A percentile compares a stretch with the other conserved stretches of the same genome.
phyloP scores from a whole-genome alignment of 352 stramenopile species.

The Phytophthora sp. region DNA sequence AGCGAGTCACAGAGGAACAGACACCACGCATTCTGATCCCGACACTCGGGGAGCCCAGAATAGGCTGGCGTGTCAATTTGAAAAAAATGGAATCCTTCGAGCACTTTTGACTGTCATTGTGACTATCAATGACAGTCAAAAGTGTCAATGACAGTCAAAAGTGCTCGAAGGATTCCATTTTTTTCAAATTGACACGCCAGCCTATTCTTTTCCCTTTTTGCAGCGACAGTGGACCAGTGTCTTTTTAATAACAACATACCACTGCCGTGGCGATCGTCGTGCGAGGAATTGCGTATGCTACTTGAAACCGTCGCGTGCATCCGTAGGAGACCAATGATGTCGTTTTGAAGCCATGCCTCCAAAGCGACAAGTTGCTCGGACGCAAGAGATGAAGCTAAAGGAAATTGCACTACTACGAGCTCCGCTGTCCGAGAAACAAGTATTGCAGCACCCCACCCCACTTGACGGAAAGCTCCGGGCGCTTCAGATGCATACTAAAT shows the following conservation, averaged over 20 bases:
- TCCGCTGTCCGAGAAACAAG: slow-evolving; percentile 20
- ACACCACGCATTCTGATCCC: slow-evolving; percentile 17
- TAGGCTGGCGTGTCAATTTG: slow-evolving; percentile 24
- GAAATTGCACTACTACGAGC: neutral
- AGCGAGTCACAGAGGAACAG: slow-evolving; percentile 1
- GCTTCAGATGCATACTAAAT: slow-evolving; percentile 9
- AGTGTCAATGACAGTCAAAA: no score
- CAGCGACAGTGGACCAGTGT: no score
- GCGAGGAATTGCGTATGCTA: neutral
- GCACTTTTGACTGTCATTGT: no score
- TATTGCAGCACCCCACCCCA: no score
- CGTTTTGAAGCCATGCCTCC: slow-evolving; percentile 19
- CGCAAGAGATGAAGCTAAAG: slow-evolving; percentile 3
- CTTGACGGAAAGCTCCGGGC: slow-evolving; percentile 6
- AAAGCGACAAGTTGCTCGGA: slow-evolving; percentile 23
- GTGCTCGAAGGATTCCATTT: no score
- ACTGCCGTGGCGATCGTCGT: neutral
- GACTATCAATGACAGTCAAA: no score
- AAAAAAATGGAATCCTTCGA: no score
- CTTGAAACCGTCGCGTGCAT: no score
- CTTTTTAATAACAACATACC: no score
- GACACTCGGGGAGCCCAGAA: slow-evolving; percentile 18
- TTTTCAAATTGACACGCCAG: slow-evolving; percentile 7
- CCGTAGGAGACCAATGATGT: no score
- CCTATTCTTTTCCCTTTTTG: no score